These are phyloP conservation scores for Cucurbita moschata DNA, from an alignment of 306 rosid genomes.

Conservation along the genomic window DNA sequence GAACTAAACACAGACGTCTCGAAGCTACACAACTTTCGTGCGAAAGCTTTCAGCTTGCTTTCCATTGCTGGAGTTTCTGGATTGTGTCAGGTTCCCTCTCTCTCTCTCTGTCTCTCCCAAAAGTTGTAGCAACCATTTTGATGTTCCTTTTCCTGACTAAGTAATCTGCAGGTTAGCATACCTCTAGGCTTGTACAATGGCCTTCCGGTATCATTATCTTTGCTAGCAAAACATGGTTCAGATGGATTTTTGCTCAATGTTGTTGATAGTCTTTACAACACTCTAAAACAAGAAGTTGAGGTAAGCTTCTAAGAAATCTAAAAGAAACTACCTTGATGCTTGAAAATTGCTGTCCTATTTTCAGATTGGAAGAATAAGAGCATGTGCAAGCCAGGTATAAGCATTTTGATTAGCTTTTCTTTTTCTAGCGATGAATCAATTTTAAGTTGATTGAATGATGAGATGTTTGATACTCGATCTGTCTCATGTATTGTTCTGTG, in stretches of 20 bases:
- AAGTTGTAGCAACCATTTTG: neutral
- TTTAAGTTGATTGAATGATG: neutral
- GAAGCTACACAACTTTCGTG: slow-evolving; percentile 38
- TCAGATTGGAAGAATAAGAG: neutral
- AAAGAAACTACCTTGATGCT: neutral
- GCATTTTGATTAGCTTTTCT: neutral
- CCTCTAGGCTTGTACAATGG: slow-evolving; percentile 51
- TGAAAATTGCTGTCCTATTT: neutral
- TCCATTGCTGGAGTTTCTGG: slow-evolving; percentile 88
- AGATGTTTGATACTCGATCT: neutral
- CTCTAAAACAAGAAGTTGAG: slow-evolving; percentile 24
- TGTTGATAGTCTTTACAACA: slow-evolving; percentile 42
- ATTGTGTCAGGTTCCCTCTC: slow-evolving; percentile 56
- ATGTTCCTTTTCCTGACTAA: neutral
- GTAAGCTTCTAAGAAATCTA: neutral
- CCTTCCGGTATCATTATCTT: slow-evolving; percentile 63
- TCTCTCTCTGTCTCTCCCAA: neutral
- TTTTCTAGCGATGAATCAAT: neutral
- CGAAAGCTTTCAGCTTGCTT: slow-evolving; percentile 53
- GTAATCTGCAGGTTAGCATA: slow-evolving; percentile 47
- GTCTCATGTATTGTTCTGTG: neutral
- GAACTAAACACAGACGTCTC: slow-evolving; percentile 36
- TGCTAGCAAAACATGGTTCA: slow-evolving; percentile 63
- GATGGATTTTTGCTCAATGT: slow-evolving; percentile 63
- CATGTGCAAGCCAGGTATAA: neutral